Conservation (phyloP, 2,329 filamentous ascomycete genomes). For the Ceratocystis variospora region DNA sequence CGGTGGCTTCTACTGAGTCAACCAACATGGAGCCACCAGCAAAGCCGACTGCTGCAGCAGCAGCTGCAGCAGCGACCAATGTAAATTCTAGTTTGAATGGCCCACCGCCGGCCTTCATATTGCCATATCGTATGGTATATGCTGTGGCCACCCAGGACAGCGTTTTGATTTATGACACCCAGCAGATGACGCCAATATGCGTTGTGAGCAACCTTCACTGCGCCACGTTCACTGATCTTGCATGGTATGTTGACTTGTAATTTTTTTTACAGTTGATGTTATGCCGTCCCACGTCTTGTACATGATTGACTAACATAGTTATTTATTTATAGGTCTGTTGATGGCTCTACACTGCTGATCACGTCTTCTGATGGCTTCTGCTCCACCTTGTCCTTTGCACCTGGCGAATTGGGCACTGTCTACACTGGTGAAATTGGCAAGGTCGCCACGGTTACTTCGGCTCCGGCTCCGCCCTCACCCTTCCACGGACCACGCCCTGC, state of each 20-base stretch:
- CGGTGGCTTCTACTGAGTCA: conserved; percentile 14
- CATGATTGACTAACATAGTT: background rate
- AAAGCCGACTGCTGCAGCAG: conserved; percentile 29
- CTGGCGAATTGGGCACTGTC: conserved; percentile 70
- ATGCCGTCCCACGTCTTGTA: background rate
- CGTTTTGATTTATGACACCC: conserved; percentile 88
- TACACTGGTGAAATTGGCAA: conserved; percentile 61
- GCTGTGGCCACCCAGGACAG: conserved; percentile 95
- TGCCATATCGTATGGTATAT: conserved; percentile 90
- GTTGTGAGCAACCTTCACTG: conserved; percentile 95
- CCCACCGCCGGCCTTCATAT: conserved; percentile 58
- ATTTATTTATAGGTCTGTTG: conserved; percentile 31
- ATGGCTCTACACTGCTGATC: conserved; percentile 56
- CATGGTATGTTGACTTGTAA: conserved; percentile 52
- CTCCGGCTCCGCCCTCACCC: conserved; percentile 49
- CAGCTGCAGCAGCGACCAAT: conserved; percentile 22
- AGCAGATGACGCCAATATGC: conserved; percentile 85
- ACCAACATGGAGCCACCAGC: conserved; percentile 81
- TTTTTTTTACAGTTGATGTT: background rate
- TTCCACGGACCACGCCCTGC: conserved; percentile 37
- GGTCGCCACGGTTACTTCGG: conserved; percentile 56
- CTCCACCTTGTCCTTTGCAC: conserved; percentile 70
- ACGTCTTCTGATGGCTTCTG: conserved; percentile 98
- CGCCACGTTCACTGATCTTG: conserved; percentile 90
- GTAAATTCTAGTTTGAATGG: conserved; percentile 40